Evolutionary conservation across 192 early-diverging fungal species (phyloP), one percentile per base, ranked within the genome.

Genomic region (Coemansia sp.): DNA sequence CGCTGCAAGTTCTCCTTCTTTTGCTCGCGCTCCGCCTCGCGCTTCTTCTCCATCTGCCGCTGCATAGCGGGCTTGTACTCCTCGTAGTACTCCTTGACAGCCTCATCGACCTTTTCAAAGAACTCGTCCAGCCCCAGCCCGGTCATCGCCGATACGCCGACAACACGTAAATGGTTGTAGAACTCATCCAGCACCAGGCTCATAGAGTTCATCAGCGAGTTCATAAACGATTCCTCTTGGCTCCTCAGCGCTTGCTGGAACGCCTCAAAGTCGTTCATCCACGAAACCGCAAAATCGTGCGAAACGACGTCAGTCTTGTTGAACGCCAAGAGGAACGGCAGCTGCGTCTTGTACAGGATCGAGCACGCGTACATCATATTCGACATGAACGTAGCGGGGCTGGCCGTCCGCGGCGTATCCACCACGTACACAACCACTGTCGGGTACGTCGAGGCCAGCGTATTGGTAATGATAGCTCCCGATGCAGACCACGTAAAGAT

Each of bases 401-500:
- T 82, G 20, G 93, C 89, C 10, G 94, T 93, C 36, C 97, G 89
- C 1, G 97, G 96, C 38, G 97, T 99, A 76, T 99, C 97, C 68
- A 99, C 93, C 68, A 97, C 89, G 63, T 97, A 99, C 2, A 91
- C 91, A 4, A 97, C 82, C 49, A 94, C 91, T 6, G 95, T 95
- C 10, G 97, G 97, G 73, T 94, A 94, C 12, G 92, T 88, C 2
- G 96, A 90, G 0, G 97, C 94, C 49, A 99, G 72, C 0, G 95
- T 91, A 64, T 96, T 95, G 2, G 95, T 97, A 67, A 99, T 97
- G 65, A 99, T 97, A 35, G 92, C 83, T 12, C 97, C 97, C 20
- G 92, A 94, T 8, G 97, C 97, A 42, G 94, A 96, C 97, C 97
- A 99, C 17, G 97, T 99, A 73, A 99, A 99, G 62, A 97, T 96